Percentiles rank a stretch among this genome's conserved stretches.
These are phyloP conservation scores for Akanthomyces uredinophilus DNA, from an alignment of 2,329 filamentous ascomycete species.

Conservation along the genomic window DNA sequence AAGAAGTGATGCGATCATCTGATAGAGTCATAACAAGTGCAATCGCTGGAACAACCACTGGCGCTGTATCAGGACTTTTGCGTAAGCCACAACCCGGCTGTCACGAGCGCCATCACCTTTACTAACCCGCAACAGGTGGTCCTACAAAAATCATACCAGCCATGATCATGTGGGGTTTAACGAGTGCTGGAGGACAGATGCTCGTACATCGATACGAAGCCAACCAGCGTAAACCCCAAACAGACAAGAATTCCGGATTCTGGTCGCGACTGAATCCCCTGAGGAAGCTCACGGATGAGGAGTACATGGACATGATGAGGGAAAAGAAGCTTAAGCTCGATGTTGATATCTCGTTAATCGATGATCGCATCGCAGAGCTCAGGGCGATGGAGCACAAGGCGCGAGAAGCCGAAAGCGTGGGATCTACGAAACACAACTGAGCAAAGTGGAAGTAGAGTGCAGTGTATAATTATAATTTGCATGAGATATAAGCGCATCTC, in stretches of 20 bases:
- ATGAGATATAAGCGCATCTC: not conserved
- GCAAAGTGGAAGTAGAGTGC: not conserved
- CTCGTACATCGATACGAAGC: conserved; percentile 29
- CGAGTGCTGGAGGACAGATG: conserved; percentile 38
- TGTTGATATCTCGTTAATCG: conserved; percentile 70
- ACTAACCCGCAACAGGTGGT: conserved; percentile 37
- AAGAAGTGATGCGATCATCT: conserved; percentile 46
- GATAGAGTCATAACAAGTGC: conserved; percentile 65
- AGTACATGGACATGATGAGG: conserved; percentile 65
- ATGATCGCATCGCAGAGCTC: conserved; percentile 61
- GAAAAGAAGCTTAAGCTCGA: conserved; percentile 69
- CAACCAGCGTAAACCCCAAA: conserved; percentile 25
- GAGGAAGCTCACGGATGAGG: conserved; percentile 62
- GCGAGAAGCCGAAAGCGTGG: not conserved
- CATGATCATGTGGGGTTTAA: conserved; percentile 41
- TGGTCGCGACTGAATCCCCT: conserved; percentile 68
- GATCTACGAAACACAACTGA: not conserved
- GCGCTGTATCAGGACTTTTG: conserved; percentile 50
- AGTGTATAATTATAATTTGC: not conserved
- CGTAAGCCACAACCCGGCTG: conserved; percentile 35
- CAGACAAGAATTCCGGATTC: conserved; percentile 35
- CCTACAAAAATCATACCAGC: conserved; percentile 49
- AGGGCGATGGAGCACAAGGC: conserved; percentile 16
- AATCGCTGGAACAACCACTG: conserved; percentile 66
- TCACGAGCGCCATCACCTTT: not conserved